Conservation (phyloP, 2,329 filamentous ascomycete genomes). For the Venturia carpophila region DNA sequence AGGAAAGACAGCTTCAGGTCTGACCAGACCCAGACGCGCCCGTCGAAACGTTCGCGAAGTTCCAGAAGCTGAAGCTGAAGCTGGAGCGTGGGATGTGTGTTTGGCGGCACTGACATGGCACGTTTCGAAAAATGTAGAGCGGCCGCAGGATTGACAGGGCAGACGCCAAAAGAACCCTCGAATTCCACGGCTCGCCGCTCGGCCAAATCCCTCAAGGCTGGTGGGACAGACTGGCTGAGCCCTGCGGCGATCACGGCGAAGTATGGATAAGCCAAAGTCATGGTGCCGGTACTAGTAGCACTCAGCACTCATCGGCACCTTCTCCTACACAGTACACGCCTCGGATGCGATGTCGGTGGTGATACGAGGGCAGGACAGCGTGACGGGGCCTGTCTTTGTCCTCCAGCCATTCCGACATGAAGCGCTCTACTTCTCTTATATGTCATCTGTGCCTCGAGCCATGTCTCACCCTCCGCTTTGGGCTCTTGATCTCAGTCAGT, state of each 20-base stretch:
- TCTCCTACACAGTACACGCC: slow-evolving; percentile 1
- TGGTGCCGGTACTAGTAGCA: neutral
- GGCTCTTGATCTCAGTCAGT: neutral
- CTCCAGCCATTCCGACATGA: too few relatives aligned
- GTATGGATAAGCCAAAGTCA: neutral
- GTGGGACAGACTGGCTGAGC: neutral
- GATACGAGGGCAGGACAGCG: neutral
- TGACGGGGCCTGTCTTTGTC: too few relatives aligned
- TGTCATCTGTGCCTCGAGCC: too few relatives aligned
- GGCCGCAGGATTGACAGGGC: neutral
- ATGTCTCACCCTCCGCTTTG: too few relatives aligned
- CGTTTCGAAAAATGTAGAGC: neutral
- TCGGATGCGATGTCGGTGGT: neutral
- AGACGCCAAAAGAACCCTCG: neutral
- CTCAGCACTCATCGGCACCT: neutral
- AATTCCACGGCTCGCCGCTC: neutral
- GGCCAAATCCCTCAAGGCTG: neutral
- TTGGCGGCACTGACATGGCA: neutral
- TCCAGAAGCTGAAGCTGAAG: neutral
- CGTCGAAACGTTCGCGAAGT: neutral
- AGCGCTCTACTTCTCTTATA: too few relatives aligned
- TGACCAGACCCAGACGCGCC: neutral
- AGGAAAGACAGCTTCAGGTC: neutral
- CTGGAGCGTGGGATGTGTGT: neutral
- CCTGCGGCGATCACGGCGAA: neutral